phyloP scores from a whole-genome alignment of 164 flowering plant species.

The Macadamia tetraphylla region DNA sequence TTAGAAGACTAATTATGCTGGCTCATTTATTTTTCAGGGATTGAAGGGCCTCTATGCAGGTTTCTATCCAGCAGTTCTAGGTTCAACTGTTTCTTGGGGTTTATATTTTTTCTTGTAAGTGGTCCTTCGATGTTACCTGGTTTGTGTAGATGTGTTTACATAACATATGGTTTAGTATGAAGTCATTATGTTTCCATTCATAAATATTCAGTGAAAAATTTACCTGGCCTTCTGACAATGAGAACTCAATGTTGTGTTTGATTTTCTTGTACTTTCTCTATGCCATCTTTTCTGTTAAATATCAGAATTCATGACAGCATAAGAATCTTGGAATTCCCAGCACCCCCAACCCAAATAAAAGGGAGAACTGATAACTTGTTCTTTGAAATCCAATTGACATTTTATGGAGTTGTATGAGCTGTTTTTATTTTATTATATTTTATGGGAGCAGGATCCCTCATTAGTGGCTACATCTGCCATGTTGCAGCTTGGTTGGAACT shows the following conservation, averaged over 20 bases:
- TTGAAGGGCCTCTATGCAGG: constrained; percentile 91
- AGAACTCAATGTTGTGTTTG: neutral
- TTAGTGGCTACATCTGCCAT: too few species aligned
- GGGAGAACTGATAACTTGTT: too few species aligned
- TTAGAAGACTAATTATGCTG: too few species aligned
- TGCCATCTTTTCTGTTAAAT: neutral
- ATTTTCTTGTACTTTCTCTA: neutral
- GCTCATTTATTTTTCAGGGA: constrained; percentile 45
- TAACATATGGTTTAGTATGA: neutral
- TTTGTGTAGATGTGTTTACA: neutral
- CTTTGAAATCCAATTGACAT: too few species aligned
- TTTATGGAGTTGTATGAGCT: too few species aligned
- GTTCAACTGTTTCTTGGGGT: constrained; percentile 91
- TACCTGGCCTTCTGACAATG: neutral
- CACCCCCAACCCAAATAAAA: too few species aligned
- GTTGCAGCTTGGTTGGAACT: too few species aligned
- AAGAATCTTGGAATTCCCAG: too few species aligned
- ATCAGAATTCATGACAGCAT: neutral
- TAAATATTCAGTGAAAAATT: neutral
- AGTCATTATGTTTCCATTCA: neutral
- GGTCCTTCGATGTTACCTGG: neutral
- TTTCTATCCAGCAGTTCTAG: constrained; percentile 81
- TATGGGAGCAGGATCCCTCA: too few species aligned
- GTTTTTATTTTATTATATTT: too few species aligned
- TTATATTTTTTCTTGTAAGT: constrained; percentile 91